Evolutionary conservation across 2,329 filamentous ascomycete genomes (phyloP), one percentile per base, ranked within the genome.

Genomic region (Xylariales sp.): DNA sequence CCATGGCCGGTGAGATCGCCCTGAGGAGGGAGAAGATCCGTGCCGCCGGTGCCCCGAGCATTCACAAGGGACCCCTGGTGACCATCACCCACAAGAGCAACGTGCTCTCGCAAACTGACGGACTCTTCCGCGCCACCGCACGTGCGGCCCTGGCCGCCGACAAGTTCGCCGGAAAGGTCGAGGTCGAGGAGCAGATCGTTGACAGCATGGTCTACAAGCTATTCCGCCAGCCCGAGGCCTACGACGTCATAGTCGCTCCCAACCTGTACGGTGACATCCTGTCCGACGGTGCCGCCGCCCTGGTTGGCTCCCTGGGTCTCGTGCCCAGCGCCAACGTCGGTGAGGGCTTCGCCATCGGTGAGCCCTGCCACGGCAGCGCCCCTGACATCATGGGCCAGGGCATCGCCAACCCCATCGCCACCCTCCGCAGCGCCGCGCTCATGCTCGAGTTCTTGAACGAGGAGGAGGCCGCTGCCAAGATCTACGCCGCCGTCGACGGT

Each of bases 191-290:
- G 74, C 93, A 98, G 71, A 98, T 98, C 52, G 91, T 98, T 46
- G 93, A 98, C 68, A 91, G 85, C 45, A 98, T 98, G 93, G 89
- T 97, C 41, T 97, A 97, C 80, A 97, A 97, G 74, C 85, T 98
- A 40, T 97, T 97, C 81, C 88, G 91, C 45, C 88, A 97, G 67
- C 93, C 93, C 29, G 77, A 84, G 56, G 85, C 84, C 57, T 98
- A 97, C 79, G 93, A 98, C 62, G 91, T 97, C 50, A 95, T 98
- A 52, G 93, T 98, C 32, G 93, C 91, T 7, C 93, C 91, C 37
- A 97, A 97, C 69, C 77, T 98, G 44, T 97, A 98, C 68, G 93
- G 93, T 50, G 93, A 98, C 65, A 93, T 98, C 51, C 75, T 98
- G 27, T 95, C 89, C 3, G 93, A 98, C 63, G 91, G 89, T 49